These are phyloP conservation scores for Ormosia emarginata DNA, from an alignment of 306 rosid genomes.

Conservation along the genomic window DNA sequence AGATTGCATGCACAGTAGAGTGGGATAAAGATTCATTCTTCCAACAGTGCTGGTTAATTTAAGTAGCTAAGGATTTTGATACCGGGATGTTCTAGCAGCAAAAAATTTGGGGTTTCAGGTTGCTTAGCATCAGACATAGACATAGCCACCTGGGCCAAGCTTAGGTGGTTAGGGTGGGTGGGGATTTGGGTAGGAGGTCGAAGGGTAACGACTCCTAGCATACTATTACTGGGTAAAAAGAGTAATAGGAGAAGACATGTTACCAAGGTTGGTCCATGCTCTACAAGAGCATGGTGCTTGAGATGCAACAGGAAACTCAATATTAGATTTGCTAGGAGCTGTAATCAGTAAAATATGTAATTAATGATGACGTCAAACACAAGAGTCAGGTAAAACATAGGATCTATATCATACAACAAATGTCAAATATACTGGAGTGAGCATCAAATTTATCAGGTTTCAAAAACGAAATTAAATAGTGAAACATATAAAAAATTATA, in stretches of 20 bases:
- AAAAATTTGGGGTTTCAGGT: neutral
- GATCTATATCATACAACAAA: neutral
- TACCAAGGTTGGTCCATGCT: neutral
- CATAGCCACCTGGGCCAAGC: neutral
- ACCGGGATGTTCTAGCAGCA: neutral
- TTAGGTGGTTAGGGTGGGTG: neutral
- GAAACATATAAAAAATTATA: neutral
- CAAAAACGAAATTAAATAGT: neutral
- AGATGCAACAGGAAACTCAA: neutral
- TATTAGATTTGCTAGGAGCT: neutral
- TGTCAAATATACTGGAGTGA: neutral
- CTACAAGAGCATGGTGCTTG: neutral
- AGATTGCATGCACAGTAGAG: neutral
- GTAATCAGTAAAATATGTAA: neutral
- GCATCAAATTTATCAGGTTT: neutral
- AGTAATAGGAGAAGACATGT: neutral
- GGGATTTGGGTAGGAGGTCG: conserved; percentile 1
- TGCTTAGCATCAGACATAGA: neutral
- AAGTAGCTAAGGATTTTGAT: neutral
- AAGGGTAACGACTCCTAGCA: neutral
- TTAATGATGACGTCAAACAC: neutral
- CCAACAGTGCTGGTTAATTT: neutral
- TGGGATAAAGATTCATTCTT: neutral
- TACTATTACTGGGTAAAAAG: neutral
- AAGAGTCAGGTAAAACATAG: neutral